phyloP scores from a whole-genome alignment of 768 basidiomycete species.

The Pluteus cervinus region DNA sequence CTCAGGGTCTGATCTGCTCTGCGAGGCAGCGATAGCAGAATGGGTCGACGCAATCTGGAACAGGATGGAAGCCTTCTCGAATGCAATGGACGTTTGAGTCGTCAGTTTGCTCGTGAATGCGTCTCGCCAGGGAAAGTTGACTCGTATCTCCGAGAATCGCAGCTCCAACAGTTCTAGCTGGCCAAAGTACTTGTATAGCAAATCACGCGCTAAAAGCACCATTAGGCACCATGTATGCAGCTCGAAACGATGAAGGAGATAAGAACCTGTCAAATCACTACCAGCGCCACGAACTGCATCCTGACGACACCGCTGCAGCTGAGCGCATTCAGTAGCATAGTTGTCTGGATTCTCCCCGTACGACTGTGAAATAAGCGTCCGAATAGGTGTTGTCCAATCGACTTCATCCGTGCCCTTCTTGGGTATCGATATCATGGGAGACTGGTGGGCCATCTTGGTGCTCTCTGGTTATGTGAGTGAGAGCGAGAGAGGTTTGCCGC shows the following conservation, averaged over 20 bases:
- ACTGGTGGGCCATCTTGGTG: conserved; percentile 61
- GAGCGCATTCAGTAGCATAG: conserved; percentile 78
- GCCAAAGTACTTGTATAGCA: conserved; percentile 99
- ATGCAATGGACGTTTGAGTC: conserved; percentile 94
- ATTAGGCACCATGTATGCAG: conserved; percentile 4
- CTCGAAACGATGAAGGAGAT: not conserved
- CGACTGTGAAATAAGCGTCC: conserved; percentile 79
- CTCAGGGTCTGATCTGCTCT: conserved; percentile 84
- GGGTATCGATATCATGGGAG: conserved; percentile 88
- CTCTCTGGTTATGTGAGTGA: conserved; percentile 3
- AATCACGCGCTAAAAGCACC: conserved; percentile 61
- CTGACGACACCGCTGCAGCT: conserved; percentile 86
- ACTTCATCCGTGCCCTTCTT: conserved; percentile 95
- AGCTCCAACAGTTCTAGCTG: conserved; percentile 96
- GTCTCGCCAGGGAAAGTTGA: conserved; percentile 95
- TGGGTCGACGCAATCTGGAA: conserved; percentile 96
- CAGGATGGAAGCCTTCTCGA: conserved; percentile 95
- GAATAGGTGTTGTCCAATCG: conserved; percentile 90
- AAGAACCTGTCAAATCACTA: conserved; percentile 86
- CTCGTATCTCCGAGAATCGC: conserved; percentile 93
- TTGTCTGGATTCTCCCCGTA: conserved; percentile 92
- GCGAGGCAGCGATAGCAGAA: conserved; percentile 81
- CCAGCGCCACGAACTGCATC: conserved; percentile 96
- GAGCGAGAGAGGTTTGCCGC: no score
- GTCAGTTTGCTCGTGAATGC: conserved; percentile 93